phyloP scores from a whole-genome alignment of 2,329 filamentous ascomycete genomes.

The Xylariaceae sp. region DNA sequence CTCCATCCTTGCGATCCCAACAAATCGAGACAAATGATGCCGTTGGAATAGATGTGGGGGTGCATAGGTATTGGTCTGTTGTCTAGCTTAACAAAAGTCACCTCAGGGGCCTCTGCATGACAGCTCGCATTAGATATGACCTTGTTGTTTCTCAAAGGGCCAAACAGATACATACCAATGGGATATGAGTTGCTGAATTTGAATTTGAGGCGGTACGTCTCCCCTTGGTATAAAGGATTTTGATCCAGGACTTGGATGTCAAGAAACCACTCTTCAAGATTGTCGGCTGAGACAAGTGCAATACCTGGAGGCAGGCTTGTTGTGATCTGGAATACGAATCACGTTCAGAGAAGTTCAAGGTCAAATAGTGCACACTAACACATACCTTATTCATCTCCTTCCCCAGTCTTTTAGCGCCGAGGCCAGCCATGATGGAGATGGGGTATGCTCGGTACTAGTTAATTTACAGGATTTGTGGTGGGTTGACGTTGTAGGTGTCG shows the following conservation, averaged over 20 bases:
- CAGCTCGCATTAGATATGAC: slow-evolving; percentile 10
- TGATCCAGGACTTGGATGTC: slow-evolving; percentile 87
- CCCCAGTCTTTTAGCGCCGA: slow-evolving; percentile 53
- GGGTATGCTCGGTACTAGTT: too few species aligned
- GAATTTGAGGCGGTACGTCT: slow-evolving; percentile 84
- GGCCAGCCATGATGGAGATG: slow-evolving; percentile 35
- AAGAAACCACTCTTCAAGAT: slow-evolving; percentile 85
- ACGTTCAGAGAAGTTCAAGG: background rate
- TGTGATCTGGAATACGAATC: slow-evolving; percentile 42
- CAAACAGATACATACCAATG: slow-evolving; percentile 60
- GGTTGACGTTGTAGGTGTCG: too few species aligned
- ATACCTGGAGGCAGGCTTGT: slow-evolving; percentile 65
- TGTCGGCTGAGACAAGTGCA: slow-evolving; percentile 72
- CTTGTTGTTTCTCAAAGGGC: background rate
- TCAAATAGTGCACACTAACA: background rate
- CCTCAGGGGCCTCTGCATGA: slow-evolving; percentile 80
- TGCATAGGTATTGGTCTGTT: slow-evolving; percentile 80
- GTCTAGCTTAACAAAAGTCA: slow-evolving; percentile 71
- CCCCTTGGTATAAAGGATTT: slow-evolving; percentile 80
- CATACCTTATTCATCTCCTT: slow-evolving; percentile 58
- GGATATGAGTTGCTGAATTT: slow-evolving; percentile 81
- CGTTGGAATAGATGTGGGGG: slow-evolving; percentile 97
- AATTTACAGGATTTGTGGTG: too few species aligned
- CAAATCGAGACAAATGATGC: slow-evolving; percentile 95
- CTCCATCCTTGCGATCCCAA: slow-evolving; percentile 88